Percentiles rank a stretch among this genome's conserved stretches.
These are phyloP conservation scores for Gigaspora rosea DNA, from an alignment of 192 early-diverging fungal genomes.

Conservation along the genomic window DNA sequence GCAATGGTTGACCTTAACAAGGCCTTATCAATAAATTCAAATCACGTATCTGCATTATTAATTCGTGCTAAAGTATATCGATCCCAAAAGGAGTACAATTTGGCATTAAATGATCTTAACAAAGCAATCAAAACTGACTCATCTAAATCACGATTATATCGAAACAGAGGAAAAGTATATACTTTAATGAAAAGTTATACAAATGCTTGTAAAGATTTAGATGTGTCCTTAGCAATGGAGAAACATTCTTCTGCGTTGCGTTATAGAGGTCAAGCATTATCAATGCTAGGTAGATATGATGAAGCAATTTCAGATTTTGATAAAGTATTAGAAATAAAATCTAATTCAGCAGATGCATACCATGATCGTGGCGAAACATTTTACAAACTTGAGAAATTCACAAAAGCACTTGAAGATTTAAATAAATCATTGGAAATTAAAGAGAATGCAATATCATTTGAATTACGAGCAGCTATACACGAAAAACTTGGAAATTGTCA, in stretches of 20 bases:
- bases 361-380: not conserved
- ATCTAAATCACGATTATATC: not conserved
- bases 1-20: not conserved
- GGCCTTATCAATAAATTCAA: not conserved
- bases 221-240: not conserved
- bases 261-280: not conserved
- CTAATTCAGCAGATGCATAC: not conserved
- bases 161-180: constrained; percentile 5
- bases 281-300: not conserved
- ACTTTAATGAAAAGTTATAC: not conserved
- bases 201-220: not conserved
- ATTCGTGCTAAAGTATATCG: constrained; percentile 5
- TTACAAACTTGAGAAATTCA: not conserved
- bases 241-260: not conserved
- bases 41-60: not conserved
- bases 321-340: constrained; percentile 11
- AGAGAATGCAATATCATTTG: not conserved
- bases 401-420: constrained; percentile 6
- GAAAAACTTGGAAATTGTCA: not conserved
- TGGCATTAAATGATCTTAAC: not conserved
- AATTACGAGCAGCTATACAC: constrained; percentile 6
- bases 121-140: not conserved
- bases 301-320: constrained; percentile 12
- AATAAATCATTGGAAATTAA: constrained; percentile 23
- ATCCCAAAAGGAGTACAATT: not conserved